Base-by-base conservation (phyloP, 192 early-diverging fungal species). In the Podila horticola region DNA sequence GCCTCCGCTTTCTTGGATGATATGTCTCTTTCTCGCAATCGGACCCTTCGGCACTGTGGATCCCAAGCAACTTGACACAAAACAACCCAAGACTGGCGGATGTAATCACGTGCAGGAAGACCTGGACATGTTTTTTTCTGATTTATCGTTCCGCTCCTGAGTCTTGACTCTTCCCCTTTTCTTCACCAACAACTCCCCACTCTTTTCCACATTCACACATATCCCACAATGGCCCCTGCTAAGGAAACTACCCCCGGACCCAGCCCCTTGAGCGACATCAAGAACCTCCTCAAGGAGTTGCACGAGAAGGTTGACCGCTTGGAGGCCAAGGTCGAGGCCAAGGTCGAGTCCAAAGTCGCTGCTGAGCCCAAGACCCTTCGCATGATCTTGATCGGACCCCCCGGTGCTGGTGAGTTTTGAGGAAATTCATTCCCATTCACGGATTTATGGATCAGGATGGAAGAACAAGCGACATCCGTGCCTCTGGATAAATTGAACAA, bases 361-460 rank as follows among this genome's bases (percentile, higher is more conserved):
- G 50, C 63, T 57, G 69, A 81, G 4, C 74, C 73, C 41, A 77
- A 77, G 71, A 20, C n/a, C 58, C 77, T 89, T 58, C 91, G 92
- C 84, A 93, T 93, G 92, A 86, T 94, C 70, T 91, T 98, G 88
- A 95, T 97, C 91, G 95, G 95, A 59, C 95, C 96, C 24, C 95
- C 95, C 55, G 95, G 96, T 86, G 92, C 91, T 30, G 93, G 93
- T 90, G 91, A 85, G 87, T 88, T 62, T 45, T 64, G 76, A 48
- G 34, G 55, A 50, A 36, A 5, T 15, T n/a, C 24, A n/a, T 71
- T 24, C 20, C 13, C 41, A 45, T 45, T 7, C 0, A 36, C 34
- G 41, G 41, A 13, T 45, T 12, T 12, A 45, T 45, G 41, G 41
- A 45, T 17, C 41, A 45, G 41, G 13, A 45, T 15, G 41, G 41